Percentiles rank a stretch among this genome's conserved stretches.
These are phyloP conservation scores for Sicyos edulis DNA, from an alignment of 306 rosid genomes.

Conservation along the genomic window DNA sequence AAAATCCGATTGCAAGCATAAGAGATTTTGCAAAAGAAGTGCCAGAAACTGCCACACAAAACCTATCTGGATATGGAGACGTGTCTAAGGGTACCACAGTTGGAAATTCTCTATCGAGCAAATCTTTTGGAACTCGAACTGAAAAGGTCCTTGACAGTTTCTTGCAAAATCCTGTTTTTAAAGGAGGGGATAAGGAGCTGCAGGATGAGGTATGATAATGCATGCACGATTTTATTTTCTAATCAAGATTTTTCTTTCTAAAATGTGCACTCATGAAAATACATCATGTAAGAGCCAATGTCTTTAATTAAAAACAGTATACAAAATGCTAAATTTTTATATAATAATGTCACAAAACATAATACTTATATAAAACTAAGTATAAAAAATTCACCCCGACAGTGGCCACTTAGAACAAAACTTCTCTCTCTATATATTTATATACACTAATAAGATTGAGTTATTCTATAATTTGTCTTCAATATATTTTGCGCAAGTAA, in stretches of 20 bases:
- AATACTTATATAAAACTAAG: too few species aligned
- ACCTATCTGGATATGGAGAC: slow-evolving; percentile 39
- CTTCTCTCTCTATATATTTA: too few species aligned
- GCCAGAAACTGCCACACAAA: slow-evolving; percentile 35
- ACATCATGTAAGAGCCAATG: too few species aligned
- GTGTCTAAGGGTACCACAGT: slow-evolving; percentile 33
- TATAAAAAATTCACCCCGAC: too few species aligned
- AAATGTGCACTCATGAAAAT: not conserved
- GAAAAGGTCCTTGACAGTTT: slow-evolving; percentile 70
- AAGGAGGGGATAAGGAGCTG: slow-evolving; percentile 45
- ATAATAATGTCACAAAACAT: too few species aligned
- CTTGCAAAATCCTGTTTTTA: slow-evolving; percentile 68
- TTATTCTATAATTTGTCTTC: too few species aligned
- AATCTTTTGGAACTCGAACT: slow-evolving; percentile 47
- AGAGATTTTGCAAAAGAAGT: slow-evolving; percentile 41
- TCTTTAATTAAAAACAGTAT: too few species aligned
- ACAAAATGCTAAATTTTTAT: too few species aligned
- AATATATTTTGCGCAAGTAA: too few species aligned
- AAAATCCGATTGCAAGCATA: slow-evolving; percentile 41
- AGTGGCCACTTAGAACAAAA: too few species aligned
- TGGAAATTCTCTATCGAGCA: slow-evolving; percentile 34
- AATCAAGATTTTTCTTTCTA: not conserved
- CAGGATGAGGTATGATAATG: slow-evolving; percentile 41
- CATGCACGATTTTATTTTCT: not conserved
- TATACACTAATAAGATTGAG: too few species aligned